Conservation (phyloP, 257 asterid species). For the Solanum chmielewskii region DNA sequence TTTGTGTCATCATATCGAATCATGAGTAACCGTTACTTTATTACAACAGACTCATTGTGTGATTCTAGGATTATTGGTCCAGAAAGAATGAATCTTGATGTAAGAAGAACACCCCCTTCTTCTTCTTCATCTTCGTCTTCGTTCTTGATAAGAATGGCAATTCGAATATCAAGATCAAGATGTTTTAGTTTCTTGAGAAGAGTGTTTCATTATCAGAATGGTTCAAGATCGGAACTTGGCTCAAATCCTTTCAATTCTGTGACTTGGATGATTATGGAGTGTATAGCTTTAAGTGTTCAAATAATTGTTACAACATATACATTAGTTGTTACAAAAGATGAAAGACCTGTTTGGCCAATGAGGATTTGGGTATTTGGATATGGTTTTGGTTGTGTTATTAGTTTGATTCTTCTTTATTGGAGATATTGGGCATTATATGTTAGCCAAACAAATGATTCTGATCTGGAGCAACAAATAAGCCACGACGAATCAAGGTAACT, state of each 20-base stretch:
- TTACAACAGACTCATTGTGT: slow-evolving; percentile 47
- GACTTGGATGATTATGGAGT: slow-evolving; percentile 68
- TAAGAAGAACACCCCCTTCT: slow-evolving; percentile 14
- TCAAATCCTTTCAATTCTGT: slow-evolving; percentile 76
- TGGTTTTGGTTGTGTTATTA: slow-evolving; percentile 55
- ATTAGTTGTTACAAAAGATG: slow-evolving; percentile 40
- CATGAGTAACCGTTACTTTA: slow-evolving; percentile 40
- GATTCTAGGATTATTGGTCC: slow-evolving; percentile 20
- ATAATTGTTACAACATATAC: slow-evolving; percentile 27
- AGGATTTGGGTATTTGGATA: slow-evolving; percentile 78
- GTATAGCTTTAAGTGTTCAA: slow-evolving; percentile 41
- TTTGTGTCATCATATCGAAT: neutral
- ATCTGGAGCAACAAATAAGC: slow-evolving; percentile 63
- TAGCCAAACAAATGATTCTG: slow-evolving; percentile 18
- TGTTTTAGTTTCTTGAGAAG: slow-evolving; percentile 69
- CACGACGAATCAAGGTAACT: slow-evolving; percentile 55
- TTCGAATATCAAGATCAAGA: slow-evolving; percentile 66
- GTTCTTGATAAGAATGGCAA: slow-evolving; percentile 50
- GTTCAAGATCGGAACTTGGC: slow-evolving; percentile 66
- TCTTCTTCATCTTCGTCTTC: neutral
- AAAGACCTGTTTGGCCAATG: slow-evolving; percentile 93
- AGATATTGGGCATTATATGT: slow-evolving; percentile 31
- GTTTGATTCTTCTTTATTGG: slow-evolving; percentile 38
- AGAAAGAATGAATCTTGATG: slow-evolving; percentile 19
- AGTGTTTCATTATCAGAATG: slow-evolving; percentile 81